A percentile compares a stretch with the other conserved stretches of the same genome.
phyloP scores from a whole-genome alignment of 108 stramenopile species.

The Cyclotella sp. region DNA sequence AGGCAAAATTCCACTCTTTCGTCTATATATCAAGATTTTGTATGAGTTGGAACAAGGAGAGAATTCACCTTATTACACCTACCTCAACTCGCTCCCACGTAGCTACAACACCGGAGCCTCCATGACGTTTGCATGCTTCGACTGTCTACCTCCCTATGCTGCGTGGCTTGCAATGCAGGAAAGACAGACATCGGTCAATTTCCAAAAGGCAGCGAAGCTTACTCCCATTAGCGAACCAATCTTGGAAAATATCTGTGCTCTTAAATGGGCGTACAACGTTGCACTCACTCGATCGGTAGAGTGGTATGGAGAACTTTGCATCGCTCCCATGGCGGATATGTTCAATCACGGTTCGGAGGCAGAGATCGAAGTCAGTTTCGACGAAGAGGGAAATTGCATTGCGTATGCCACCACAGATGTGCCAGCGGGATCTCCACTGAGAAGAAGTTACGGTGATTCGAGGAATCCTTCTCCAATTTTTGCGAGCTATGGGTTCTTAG shows the following conservation, averaged over 20 bases:
- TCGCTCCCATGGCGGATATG: conserved; percentile 70
- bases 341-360: conserved; percentile 72
- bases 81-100: conserved; percentile 54
- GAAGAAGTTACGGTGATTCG: conserved; percentile 57
- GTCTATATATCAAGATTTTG: conserved; percentile 48
- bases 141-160: conserved; percentile 53
- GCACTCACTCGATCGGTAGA: conserved; percentile 59
- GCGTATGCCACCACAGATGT: conserved; percentile 53
- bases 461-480: conserved; percentile 65
- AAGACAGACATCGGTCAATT: conserved; percentile 53
- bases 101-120: conserved; percentile 51
- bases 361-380: conserved; percentile 59
- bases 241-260: conserved; percentile 38
- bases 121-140: conserved; percentile 59
- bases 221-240: conserved; percentile 50
- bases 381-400: conserved; percentile 63
- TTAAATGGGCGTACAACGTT: conserved; percentile 75
- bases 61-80: conserved; percentile 41
- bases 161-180: conserved; percentile 50
- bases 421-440: conserved; percentile 60
- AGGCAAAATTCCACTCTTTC: conserved; percentile 51
- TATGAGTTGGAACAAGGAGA: conserved; percentile 49
- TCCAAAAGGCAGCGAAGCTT: conserved; percentile 45
- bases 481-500: conserved; percentile 67
- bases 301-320: conserved; percentile 43